Base-by-base conservation (phyloP, 805 yeast genomes). In the Novakomyces olei region DNA sequence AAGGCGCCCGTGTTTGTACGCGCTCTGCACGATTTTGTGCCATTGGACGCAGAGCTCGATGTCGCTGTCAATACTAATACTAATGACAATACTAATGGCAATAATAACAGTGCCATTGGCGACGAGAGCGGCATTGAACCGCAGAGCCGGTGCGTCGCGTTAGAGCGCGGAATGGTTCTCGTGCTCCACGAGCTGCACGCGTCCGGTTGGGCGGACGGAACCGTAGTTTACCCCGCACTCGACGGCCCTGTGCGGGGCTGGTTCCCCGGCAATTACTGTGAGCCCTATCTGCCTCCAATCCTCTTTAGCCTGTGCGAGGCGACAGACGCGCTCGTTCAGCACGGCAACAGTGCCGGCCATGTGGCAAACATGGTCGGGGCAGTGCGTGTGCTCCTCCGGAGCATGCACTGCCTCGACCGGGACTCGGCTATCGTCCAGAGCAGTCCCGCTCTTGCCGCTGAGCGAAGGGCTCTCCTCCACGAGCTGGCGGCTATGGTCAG, bases 131-230 rank as follows among this genome's bases (percentile, higher is more conserved):
- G n/a, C n/a, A n/a, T n/a, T n/a, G n/a, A n/a, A n/a, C n/a, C n/a
- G n/a, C n/a, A n/a, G n/a, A n/a, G n/a, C n/a, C n/a, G n/a, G n/a
- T 54, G 58, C 36, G 43, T 55, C 19, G 39, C 50, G 16, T 55
- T 57, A 38, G 44, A 41, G 10, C 48, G 46, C 24, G 46, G 49
- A 15, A 60, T 56, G 30, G 38, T 56, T 19, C 49, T 51, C 5
- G 40, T 50, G 29, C 43, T 55, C 19, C 60, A 58, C 38, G 43
- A 49, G 15, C 41, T 52, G n/a, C 60, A 57, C 36, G 32, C 48
- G 10, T 46, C 58, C 4, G 62, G 61, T 30, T 57, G 62, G 62
- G 58, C 54, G 18, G 60, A 57, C 35, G 61, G 56, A 7, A 53
- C 60, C 3, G 37, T 51, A 24, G n/a, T n/a, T n/a, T n/a, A n/a